phyloP scores from a whole-genome alignment of 257 asterid genomes.

The Solanum pimpinellifolium region DNA sequence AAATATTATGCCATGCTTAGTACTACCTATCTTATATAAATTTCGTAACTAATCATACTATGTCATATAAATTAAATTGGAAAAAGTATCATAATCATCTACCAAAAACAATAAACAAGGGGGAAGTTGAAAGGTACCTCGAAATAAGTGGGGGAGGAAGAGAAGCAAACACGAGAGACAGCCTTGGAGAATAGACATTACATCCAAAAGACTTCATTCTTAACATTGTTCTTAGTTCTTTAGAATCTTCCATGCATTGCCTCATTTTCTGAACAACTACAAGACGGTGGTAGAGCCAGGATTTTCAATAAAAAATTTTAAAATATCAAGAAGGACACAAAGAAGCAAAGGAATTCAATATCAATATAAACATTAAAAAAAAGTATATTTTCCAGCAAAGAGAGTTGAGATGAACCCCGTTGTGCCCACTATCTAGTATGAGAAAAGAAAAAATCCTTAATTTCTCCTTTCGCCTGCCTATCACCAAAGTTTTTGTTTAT shows the following conservation, averaged over 20 bases:
- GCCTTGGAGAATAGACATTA: background rate
- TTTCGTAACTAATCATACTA: background rate
- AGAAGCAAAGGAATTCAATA: background rate
- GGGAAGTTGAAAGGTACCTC: slow-evolving; percentile 13
- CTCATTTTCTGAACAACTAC: background rate
- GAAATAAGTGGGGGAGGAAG: slow-evolving; percentile 23
- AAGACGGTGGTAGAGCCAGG: background rate
- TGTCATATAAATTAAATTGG: background rate
- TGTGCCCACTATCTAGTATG: background rate
- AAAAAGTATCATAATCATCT: background rate
- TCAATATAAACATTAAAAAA: background rate
- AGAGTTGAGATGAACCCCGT: background rate
- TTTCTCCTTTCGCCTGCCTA: background rate
- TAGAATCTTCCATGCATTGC: background rate
- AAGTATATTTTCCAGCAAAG: background rate
- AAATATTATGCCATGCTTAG: background rate
- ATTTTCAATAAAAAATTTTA: background rate
- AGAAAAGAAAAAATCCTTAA: background rate
- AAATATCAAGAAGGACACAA: background rate
- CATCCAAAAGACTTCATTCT: background rate
- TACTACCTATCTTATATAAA: background rate
- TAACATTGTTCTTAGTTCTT: background rate
- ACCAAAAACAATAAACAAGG: slow-evolving; percentile 14
- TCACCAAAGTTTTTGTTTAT: background rate
- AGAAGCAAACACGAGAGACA: slow-evolving; percentile 15